Evolutionary conservation across 768 basidiomycete genomes (phyloP), one percentile per base, ranked within the genome.

Genomic region (Cystofilobasidium capitatum): DNA sequence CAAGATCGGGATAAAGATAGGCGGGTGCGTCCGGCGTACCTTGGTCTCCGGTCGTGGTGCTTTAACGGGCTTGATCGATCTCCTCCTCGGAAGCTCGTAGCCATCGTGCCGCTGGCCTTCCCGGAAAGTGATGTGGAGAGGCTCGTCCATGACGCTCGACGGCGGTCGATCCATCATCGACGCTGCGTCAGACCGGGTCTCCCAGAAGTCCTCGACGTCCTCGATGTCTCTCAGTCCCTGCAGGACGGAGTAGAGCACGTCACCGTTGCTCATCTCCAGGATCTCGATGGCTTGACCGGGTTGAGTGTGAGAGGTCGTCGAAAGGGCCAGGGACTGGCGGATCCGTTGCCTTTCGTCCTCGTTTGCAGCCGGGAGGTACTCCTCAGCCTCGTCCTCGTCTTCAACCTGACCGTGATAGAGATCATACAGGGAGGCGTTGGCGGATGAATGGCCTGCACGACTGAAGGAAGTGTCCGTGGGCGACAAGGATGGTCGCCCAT

Each of bases 161-260:
- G 60, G 58, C 31, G 55, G 61, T 17, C 51, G 65, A 26, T 61
- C 65, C 36, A 66, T 62, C n/a, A 39, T 54, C 13, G 64, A 65
- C 9, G 42, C 58, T 13, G 2, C 65, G 26, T 66, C 64, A 3
- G 44, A 58, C n/a, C 35, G 57, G 10, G 12, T 55, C 40, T 58
- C 64, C 55, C 55, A 65, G 3, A 16, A 17, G 20, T 64, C 64
- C 26, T 65, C 64, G 58, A 58, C n/a, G 60, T 68, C 66, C 1
- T 42, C 60, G 39, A 62, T 47, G 51, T 62, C 60, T 42, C 66
- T 47, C 1, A 68, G 54, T 31, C 66, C 66, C 12, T 60, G 58
- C 12, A 68, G 60, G 26, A 68, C 66, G 29, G 60, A 62, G 55
- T 68, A 68, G 47, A 61, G 58, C n/a, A 68, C 61, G 29, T 68